Conservation (phyloP, 495 filamentous ascomycete genomes). For the Talaromyces liani region DNA sequence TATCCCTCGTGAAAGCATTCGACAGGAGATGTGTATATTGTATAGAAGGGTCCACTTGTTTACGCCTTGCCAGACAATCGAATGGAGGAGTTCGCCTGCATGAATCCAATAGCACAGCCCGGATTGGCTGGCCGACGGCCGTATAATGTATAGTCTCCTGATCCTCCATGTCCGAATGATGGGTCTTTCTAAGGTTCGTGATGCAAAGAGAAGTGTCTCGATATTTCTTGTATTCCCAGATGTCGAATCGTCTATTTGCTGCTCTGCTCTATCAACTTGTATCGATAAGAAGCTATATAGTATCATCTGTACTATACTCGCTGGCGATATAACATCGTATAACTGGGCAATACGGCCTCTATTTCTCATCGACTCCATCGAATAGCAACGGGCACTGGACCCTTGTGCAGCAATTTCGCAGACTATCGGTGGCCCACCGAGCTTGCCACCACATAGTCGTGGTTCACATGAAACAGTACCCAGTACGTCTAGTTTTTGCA, state of each 20-base stretch:
- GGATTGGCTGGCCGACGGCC: neutral
- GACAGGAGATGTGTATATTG: neutral
- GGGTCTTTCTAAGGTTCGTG: constrained; percentile 10
- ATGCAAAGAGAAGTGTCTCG: constrained; percentile 40
- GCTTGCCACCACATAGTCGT: constrained; percentile 1
- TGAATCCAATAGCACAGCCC: neutral
- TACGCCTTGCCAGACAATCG: neutral
- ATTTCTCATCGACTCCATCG: constrained; percentile 14
- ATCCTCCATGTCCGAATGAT: neutral
- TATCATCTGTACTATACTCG: constrained; percentile 49
- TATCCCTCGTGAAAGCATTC: neutral
- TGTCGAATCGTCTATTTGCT: constrained; percentile 41
- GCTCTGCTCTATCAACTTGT: constrained; percentile 58
- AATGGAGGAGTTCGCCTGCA: neutral
- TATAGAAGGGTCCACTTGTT: neutral
- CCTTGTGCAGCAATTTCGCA: neutral
- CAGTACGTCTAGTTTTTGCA: constrained; percentile 2
- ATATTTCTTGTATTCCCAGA: constrained; percentile 23
- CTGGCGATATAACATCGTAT: constrained; percentile 26
- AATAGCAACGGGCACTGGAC: constrained; percentile 10
- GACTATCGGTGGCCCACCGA: neutral
- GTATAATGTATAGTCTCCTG: neutral
- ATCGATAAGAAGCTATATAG: constrained; percentile 62
- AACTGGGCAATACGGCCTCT: constrained; percentile 18
- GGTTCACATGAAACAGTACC: neutral